A percentile compares a stretch with the other conserved stretches of the same genome.
These are phyloP conservation scores for Aristolochia fimbriata DNA, from an alignment of 164 flowering plant species.

Conservation along the genomic window DNA sequence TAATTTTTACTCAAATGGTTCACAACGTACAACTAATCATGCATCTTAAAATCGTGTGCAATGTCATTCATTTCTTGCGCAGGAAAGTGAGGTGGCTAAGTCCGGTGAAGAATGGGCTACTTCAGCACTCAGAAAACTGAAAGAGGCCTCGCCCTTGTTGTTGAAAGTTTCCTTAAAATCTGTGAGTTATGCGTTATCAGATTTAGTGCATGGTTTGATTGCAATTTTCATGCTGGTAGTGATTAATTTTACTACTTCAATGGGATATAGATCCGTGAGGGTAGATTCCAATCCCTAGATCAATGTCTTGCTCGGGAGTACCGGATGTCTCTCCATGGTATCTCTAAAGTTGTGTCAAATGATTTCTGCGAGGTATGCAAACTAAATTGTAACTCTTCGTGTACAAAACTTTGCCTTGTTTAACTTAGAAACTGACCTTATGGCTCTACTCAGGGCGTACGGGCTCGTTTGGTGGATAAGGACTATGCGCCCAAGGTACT, in stretches of 20 bases:
- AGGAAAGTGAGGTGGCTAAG: conserved; percentile 54
- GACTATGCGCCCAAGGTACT: conserved; percentile 90
- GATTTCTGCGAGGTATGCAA: conserved; percentile 74
- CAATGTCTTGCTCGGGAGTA: conserved; percentile 76
- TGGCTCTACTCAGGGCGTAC: conserved; percentile 48
- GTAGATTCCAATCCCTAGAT: conserved; percentile 80
- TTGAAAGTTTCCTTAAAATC: conserved; percentile 70
- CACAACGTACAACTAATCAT: not conserved
- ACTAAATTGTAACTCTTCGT: not conserved
- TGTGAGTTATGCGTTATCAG: conserved; percentile 31
- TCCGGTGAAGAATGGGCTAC: conserved; percentile 49
- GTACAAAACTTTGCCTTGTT: no score
- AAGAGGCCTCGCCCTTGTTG: conserved; percentile 83
- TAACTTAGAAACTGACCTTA: no score
- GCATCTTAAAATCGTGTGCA: not conserved
- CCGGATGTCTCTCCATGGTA: conserved; percentile 51
- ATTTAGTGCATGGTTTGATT: not conserved
- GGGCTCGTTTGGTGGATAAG: conserved; percentile 75
- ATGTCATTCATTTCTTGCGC: not conserved
- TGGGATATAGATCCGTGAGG: conserved; percentile 65
- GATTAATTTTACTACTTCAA: not conserved
- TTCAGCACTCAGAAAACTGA: conserved; percentile 41
- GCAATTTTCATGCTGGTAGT: not conserved
- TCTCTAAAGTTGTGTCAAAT: conserved; percentile 44
- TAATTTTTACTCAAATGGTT: not conserved